These are phyloP conservation scores for Chlamydomonas eustigma DNA, from an alignment of 139 green algal genomes.

Conservation along the genomic window DNA sequence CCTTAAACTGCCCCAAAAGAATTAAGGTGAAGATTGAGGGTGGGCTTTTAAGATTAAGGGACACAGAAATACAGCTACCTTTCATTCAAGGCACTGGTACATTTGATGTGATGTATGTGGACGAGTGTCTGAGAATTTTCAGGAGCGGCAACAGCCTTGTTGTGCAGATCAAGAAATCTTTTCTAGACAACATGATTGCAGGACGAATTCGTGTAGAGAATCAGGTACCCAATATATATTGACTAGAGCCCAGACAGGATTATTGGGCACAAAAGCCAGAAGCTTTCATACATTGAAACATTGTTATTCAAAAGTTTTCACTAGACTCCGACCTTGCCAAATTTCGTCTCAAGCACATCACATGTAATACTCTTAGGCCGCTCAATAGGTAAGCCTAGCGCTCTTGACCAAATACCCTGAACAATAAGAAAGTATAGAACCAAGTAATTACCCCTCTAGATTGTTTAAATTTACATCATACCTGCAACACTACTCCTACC, in stretches of 20 bases:
- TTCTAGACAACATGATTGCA: background rate
- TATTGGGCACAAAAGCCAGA: too few species aligned
- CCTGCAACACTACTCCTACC: too few species aligned
- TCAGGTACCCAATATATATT: too few species aligned
- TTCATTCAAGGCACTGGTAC: background rate
- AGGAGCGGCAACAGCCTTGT: background rate
- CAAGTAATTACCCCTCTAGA: too few species aligned
- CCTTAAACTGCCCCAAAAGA: background rate
- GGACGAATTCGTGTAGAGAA: too few species aligned
- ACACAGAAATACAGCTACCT: background rate
- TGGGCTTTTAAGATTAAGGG: background rate
- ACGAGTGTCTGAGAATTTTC: background rate
- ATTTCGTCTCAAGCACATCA: slow-evolving; percentile 49
- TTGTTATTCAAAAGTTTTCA: too few species aligned
- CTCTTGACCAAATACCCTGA: slow-evolving; percentile 86
- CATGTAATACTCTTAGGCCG: slow-evolving; percentile 93
- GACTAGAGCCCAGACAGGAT: too few species aligned
- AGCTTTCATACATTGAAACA: too few species aligned
- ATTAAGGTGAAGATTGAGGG: background rate
- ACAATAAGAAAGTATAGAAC: background rate
- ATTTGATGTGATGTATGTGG: slow-evolving; percentile 2
- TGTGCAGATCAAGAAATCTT: slow-evolving; percentile 1
- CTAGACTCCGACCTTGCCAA: slow-evolving; percentile 32
- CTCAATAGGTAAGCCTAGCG: slow-evolving; percentile 95
- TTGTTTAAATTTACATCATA: too few species aligned